A percentile compares a stretch with the other conserved stretches of the same genome.
Evolutionary conservation across 352 stramenopile genomes (phyloP).

Genomic region (Phytophthora ohioensis): DNA sequence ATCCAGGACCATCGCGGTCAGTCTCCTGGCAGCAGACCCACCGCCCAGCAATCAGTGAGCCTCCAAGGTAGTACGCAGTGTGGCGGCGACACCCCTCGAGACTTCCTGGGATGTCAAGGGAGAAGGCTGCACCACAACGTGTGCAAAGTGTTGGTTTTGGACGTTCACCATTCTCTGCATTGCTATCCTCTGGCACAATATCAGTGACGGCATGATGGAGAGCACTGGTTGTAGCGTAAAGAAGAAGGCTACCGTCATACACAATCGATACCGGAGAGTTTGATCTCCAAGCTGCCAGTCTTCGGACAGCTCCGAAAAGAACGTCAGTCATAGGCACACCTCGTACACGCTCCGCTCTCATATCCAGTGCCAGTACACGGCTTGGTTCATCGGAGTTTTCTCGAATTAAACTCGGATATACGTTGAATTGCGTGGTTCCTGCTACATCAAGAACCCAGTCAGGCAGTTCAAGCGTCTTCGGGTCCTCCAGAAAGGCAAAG

Average conservation of each 20-base stretch:
- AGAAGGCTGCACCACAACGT: slow-evolving; percentile 49
- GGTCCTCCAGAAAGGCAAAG: slow-evolving; percentile 56
- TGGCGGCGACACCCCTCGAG: slow-evolving; percentile 52
- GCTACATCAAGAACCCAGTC: slow-evolving; percentile 49
- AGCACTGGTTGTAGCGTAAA: slow-evolving; percentile 51
- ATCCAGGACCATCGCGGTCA: slow-evolving; percentile 42
- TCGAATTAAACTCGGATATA: slow-evolving; percentile 45
- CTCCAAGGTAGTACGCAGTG: slow-evolving; percentile 60
- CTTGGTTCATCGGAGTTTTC: slow-evolving; percentile 11
- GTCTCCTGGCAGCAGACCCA: slow-evolving; percentile 68
- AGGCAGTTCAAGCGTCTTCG: slow-evolving; percentile 36
- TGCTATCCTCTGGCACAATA: background rate
- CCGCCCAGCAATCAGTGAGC: slow-evolving; percentile 46
- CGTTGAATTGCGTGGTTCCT: slow-evolving; percentile 41
- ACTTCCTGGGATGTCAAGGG: slow-evolving; percentile 32
- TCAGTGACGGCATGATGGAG: slow-evolving; percentile 33
- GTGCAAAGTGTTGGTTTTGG: slow-evolving; percentile 37
- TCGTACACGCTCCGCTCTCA: slow-evolving; percentile 37
- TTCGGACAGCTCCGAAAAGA: slow-evolving; percentile 55
- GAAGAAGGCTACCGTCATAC: slow-evolving; percentile 53
- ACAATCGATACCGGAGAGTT: slow-evolving; percentile 34
- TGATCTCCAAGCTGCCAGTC: slow-evolving; percentile 41
- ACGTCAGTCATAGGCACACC: slow-evolving; percentile 42
- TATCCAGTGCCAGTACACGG: slow-evolving; percentile 46
- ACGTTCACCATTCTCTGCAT: background rate